Percentiles rank a stretch among this genome's conserved stretches.
phyloP scores from a whole-genome alignment of 805 yeast genomes.

The Ogataea salicorniae region DNA sequence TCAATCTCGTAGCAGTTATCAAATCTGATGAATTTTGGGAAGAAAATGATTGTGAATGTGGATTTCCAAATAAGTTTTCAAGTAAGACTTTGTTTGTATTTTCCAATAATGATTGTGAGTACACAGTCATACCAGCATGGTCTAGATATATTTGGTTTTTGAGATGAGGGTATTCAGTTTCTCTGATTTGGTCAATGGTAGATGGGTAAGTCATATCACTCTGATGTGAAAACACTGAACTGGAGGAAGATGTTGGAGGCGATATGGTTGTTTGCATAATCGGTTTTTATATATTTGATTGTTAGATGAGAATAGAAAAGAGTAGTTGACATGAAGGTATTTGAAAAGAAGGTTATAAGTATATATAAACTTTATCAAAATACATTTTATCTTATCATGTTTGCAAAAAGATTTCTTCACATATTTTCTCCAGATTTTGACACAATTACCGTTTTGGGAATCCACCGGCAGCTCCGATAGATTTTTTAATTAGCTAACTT shows the following conservation, averaged over 20 bases:
- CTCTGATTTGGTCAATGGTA: conserved; percentile 12
- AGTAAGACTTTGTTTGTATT: conserved; percentile 21
- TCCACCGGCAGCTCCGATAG: too few species aligned
- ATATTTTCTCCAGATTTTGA: too few species aligned
- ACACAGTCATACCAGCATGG: conserved; percentile 39
- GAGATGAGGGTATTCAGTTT: conserved; percentile 24
- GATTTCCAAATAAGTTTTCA: conserved; percentile 31
- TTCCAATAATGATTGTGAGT: conserved; percentile 27
- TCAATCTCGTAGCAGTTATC: conserved; percentile 25
- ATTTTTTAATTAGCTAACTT: too few species aligned
- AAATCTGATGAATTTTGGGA: conserved; percentile 26
- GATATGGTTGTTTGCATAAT: not conserved
- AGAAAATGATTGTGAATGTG: conserved; percentile 36
- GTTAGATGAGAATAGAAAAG: not conserved
- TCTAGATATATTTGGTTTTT: conserved; percentile 31
- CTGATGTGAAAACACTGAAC: not conserved
- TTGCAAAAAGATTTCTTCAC: too few species aligned
- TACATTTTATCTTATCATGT: too few species aligned
- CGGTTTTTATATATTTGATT: not conserved
- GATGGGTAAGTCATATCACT: conserved; percentile 3
- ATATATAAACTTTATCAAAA: too few species aligned
- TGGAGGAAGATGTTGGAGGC: not conserved
- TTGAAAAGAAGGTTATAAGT: too few species aligned
- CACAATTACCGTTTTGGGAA: too few species aligned
- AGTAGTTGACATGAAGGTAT: not conserved